Percentiles rank a stretch among this genome's conserved stretches.
Conservation (phyloP, 1,139 yeast genomes). For the Waltiozyma sp. region DNA sequence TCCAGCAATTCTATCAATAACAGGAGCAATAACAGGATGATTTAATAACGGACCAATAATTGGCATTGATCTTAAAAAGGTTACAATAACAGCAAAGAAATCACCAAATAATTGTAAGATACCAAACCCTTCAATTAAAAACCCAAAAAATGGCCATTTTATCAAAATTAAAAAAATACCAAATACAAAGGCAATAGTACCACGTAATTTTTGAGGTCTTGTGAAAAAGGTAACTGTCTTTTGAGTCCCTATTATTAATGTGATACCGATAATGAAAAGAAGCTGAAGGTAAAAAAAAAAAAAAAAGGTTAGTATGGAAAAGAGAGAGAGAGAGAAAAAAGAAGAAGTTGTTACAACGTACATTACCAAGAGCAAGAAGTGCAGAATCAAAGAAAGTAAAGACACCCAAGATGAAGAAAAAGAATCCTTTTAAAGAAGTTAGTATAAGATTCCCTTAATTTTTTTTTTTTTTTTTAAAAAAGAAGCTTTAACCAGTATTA, state of each 20-base stretch:
- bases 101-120: conserved; percentile 81
- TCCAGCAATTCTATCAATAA: conserved; percentile 50
- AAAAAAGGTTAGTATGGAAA: no score
- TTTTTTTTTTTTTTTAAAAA: no score
- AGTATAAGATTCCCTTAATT: background rate
- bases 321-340: no score
- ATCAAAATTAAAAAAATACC: conserved; percentile 70
- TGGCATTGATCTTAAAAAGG: conserved; percentile 81
- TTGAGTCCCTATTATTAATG: conserved; percentile 79
- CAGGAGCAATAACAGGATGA: conserved; percentile 74
- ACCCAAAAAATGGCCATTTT: conserved; percentile 77
- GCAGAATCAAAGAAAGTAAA: conserved; percentile 85
- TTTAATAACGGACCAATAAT: conserved; percentile 78
- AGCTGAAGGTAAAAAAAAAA: conserved; percentile 7
- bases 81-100: conserved; percentile 82
- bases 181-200: conserved; percentile 62
- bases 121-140: conserved; percentile 75
- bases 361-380: conserved; percentile 51
- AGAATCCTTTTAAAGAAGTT: conserved; percentile 21
- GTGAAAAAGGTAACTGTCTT: conserved; percentile 78
- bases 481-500: no score
- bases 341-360: no score
- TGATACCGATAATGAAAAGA: conserved; percentile 70
- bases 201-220: conserved; percentile 78
- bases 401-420: conserved; percentile 74